Base-by-base conservation (phyloP, 2,329 filamentous ascomycete genomes). In the Trichophyton mentagrophytes region DNA sequence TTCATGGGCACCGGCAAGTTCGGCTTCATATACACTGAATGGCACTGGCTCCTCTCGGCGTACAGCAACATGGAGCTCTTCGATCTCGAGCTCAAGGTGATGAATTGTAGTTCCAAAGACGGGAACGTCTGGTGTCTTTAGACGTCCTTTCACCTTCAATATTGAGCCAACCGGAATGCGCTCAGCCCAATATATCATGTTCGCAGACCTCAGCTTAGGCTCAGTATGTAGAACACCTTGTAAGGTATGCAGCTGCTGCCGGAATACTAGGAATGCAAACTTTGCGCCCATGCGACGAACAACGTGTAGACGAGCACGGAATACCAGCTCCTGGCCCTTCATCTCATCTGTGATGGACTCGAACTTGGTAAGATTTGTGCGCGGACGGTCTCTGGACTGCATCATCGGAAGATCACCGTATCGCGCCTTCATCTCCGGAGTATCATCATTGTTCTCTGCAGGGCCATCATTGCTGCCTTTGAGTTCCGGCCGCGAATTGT, bases 101-200 rank as follows among this genome's bases (percentile, higher is more conserved):
- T 89, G 85, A 64, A 92, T 83, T 3, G 85, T 85, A 33, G 88
- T 87, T 44, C 89, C 86, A 65, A 86, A 84, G 61, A 96, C 81
- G 44, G 85, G 82, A 67, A 90, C 84, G 5, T 87, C 84, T 0
- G 90, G 87, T 63, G 81, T 79, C 68, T 90, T 87, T 3, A 96
- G 74, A 1, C 81, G 81, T 62, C 89, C 91, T 59, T 81, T 84
- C 61, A 95, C 84, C 61, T 88, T 82, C 3, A 96, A 84, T 58
- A 96, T 82, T 6, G 85, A 87, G 70, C 95, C 91, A 4, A 85
- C 78, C 60, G 86, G 85, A 53, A 96, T 78, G 70, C 89, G 89
- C 73, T 95, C 88, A 2, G 89, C 88, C 88, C 90, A 95, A 69
- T 88, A 86, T 30, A 96, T 80, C 80, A 96, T 92, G 67, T 87